Conservation (phyloP, 208 protist genomes). For the Crithidia expoeki region DNA sequence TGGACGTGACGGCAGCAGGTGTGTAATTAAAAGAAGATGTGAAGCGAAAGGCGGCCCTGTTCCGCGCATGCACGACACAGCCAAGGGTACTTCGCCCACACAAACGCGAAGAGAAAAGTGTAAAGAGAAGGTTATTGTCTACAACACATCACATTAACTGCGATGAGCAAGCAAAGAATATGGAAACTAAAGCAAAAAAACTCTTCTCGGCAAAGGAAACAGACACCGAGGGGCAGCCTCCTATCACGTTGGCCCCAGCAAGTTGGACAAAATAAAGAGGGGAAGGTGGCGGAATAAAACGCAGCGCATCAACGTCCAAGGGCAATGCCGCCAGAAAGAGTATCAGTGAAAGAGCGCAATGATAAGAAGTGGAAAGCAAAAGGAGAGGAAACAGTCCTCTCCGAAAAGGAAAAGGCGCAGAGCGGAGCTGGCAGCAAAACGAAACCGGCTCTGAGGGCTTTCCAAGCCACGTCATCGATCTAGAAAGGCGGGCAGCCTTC, state of each 20-base stretch:
- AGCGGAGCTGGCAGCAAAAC: neutral
- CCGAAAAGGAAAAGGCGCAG: neutral
- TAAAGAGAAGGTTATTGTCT: neutral
- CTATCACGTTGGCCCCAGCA: neutral
- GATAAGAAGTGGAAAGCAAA: slow-evolving; percentile 4
- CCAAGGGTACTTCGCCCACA: neutral
- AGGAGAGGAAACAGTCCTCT: neutral
- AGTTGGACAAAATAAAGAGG: neutral
- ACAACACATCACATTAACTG: neutral
- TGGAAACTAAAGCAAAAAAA: neutral
- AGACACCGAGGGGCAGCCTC: too few relatives aligned
- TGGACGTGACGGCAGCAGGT: neutral
- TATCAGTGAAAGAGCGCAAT: neutral
- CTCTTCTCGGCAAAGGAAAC: too few relatives aligned
- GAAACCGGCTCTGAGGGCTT: neutral
- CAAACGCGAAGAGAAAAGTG: neutral
- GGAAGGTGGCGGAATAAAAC: neutral
- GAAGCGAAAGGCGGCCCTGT: neutral
- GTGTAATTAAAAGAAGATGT: neutral
- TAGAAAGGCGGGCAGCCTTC: neutral
- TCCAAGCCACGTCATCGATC: neutral
- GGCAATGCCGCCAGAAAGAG: neutral
- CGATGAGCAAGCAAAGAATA: neutral
- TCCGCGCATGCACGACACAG: neutral
- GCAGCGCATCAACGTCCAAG: neutral